Conservation (phyloP, 148 eudicot genomes). For the Rhododendron ferrugineum region DNA sequence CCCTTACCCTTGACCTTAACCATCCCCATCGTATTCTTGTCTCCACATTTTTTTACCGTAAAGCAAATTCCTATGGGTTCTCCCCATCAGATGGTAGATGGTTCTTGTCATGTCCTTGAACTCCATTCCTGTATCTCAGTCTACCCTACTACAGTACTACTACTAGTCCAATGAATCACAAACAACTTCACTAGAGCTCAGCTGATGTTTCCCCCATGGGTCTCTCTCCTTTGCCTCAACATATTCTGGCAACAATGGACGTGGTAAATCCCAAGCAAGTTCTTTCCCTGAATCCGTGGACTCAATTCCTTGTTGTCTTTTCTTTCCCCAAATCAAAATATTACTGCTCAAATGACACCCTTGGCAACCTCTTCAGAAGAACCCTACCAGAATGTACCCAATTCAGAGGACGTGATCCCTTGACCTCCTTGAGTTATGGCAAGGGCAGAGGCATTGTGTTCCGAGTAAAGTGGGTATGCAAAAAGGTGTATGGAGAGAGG, state of each 20-base stretch:
- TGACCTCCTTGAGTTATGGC: not conserved
- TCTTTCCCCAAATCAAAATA: not conserved
- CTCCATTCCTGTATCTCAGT: not conserved
- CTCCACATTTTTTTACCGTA: not conserved
- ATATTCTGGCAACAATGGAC: not conserved
- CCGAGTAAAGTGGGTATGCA: not conserved
- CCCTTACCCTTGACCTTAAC: not conserved
- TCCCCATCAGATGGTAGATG: not conserved
- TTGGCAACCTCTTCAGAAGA: not conserved
- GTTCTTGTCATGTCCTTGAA: not conserved
- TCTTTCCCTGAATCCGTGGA: not conserved
- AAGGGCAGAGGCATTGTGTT: not conserved
- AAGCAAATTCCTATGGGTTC: not conserved
- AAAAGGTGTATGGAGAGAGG: not conserved
- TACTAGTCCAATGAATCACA: not conserved
- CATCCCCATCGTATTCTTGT: not conserved
- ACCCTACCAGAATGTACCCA: not conserved
- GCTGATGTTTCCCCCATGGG: not conserved
- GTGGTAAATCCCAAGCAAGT: not conserved
- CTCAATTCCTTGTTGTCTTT: not conserved
- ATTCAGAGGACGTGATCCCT: not conserved
- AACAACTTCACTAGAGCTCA: not conserved
- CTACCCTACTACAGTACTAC: not conserved
- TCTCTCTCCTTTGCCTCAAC: not conserved
- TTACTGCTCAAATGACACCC: not conserved